Base-by-base conservation (phyloP, 2,329 filamentous ascomycete species). In the Colletotrichum phormii region DNA sequence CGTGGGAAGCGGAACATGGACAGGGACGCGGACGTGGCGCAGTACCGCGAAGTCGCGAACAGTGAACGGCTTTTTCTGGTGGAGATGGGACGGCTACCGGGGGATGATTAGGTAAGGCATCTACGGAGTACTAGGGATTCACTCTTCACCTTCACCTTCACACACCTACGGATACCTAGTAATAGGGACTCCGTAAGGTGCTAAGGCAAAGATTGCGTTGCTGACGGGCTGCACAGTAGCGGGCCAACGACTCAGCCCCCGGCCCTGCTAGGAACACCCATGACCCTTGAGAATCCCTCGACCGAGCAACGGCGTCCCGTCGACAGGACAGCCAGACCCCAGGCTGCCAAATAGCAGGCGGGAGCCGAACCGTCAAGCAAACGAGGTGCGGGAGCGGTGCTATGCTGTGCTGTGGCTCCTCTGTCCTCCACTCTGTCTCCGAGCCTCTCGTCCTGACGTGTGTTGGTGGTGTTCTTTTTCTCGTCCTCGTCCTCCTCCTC, bases 221-320 rank as follows among this genome's bases (percentile, higher is more conserved):
- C 70, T 72, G 70, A 70, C 66, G 53, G 65, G 70, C 66, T 70
- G 66, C 54, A 62, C 60, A 57, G 49, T 69, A 69, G 64, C 64
- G 69, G 42, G 69, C 59, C 61, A 31, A 31, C 71, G 66, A 73
- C 71, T 73, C 71, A 73, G 71, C 71, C 71, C 69, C 66, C 66
- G 61, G 46, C 58, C 22, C 26, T 61, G 26, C 71, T 71, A 46
- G 67, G 71, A 42, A 61, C 54, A 73, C 55, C 71, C 71, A 70
- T 73, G 71, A 61, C 61, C 53, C 22, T 35, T 26, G 55, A 49
- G 29, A 63, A 71, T 67, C 69, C 64, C 64, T 73, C 49, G 60
- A 55, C 71, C 66, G 66, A 71, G 70, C 66, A 72, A 72, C 70
- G 70, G 70, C 60, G 54, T 26, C 26, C 26, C 26, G 26, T 64